A percentile compares a stretch with the other conserved stretches of the same genome.
Evolutionary conservation across 768 basidiomycete genomes (phyloP).

Genomic region (Tricholoma saponaceum): DNA sequence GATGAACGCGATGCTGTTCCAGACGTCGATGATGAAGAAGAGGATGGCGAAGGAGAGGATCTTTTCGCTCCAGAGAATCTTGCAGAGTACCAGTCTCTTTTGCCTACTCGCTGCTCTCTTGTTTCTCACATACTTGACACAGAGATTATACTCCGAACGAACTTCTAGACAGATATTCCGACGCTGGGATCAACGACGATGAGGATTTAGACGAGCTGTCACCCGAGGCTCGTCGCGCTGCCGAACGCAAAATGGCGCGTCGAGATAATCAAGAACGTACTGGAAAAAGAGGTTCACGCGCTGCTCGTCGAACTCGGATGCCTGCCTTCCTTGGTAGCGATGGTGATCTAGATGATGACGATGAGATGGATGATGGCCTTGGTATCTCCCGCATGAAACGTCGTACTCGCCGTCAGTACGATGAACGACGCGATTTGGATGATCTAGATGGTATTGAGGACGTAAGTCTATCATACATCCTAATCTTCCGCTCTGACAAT

Average conservation of each 20-base stretch:
- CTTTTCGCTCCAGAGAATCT: conserved; percentile 74
- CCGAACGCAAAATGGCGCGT: conserved; percentile 83
- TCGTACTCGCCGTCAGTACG: conserved; percentile 87
- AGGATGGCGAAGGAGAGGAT: conserved; percentile 87
- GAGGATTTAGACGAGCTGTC: conserved; percentile 65
- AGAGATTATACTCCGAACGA: conserved; percentile 88
- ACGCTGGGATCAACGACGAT: conserved; percentile 82
- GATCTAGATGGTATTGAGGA: conserved; percentile 89
- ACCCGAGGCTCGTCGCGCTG: conserved; percentile 69
- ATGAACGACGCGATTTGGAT: conserved; percentile 86
- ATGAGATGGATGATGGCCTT: conserved; percentile 65
- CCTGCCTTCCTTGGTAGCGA: conserved; percentile 87
- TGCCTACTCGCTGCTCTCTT: conserved; percentile 3
- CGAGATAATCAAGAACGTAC: conserved; percentile 74
- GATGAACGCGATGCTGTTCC: conserved; percentile 65
- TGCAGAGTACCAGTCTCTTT: conserved; percentile 50
- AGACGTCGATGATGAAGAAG: conserved; percentile 62
- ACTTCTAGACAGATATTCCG: conserved; percentile 82
- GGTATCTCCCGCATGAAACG: conserved; percentile 69
- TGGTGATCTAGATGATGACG: conserved; percentile 75
- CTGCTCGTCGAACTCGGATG: conserved; percentile 73
- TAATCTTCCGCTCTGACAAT: background rate
- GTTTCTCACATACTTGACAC: conserved; percentile 7
- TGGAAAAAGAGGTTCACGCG: conserved; percentile 67
- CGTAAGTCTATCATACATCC: conserved; percentile 39